These are phyloP conservation scores for Cercophora samala DNA, from an alignment of 495 filamentous ascomycete genomes.

Conservation along the genomic window DNA sequence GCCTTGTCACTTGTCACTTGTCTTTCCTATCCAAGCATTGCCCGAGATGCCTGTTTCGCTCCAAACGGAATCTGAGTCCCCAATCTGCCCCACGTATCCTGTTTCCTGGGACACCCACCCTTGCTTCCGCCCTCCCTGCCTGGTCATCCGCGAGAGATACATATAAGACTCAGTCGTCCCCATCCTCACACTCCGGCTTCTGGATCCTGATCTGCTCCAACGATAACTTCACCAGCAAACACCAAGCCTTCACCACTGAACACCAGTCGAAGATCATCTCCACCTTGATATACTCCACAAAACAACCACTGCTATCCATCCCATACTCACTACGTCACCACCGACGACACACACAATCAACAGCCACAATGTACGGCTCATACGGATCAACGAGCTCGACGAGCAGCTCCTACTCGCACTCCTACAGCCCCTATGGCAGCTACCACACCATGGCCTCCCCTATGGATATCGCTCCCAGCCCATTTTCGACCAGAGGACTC, in stretches of 20 bases:
- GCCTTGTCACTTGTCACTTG: slow-evolving; percentile 1
- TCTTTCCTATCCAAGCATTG: background rate
- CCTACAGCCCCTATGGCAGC: slow-evolving; percentile 25
- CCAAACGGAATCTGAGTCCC: slow-evolving; percentile 3
- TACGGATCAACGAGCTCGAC: slow-evolving; percentile 41
- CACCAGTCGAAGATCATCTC: slow-evolving; percentile 1
- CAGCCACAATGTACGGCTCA: slow-evolving; percentile 43
- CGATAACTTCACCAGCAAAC: background rate
- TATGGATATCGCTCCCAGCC: slow-evolving; percentile 51
- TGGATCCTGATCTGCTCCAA: slow-evolving; percentile 6
- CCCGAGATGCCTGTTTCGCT: slow-evolving; percentile 11
- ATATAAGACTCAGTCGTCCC: background rate
- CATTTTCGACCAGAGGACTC: slow-evolving; percentile 37
- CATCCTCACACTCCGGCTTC: background rate
- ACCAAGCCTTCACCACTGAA: background rate
- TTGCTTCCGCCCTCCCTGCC: slow-evolving; percentile 1
- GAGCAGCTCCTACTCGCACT: slow-evolving; percentile 34
- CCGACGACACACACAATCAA: slow-evolving; percentile 16
- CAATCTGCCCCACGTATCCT: slow-evolving; percentile 12
- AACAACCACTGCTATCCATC: slow-evolving; percentile 10
- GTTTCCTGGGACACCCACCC: slow-evolving; percentile 11
- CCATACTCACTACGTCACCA: background rate
- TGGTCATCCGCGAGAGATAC: slow-evolving; percentile 1
- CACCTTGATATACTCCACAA: slow-evolving; percentile 4
- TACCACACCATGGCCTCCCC: slow-evolving; percentile 43